A percentile compares a stretch with the other conserved stretches of the same genome.
These are phyloP conservation scores for Microcos paniculata DNA, from an alignment of 345 rosid genomes.

Conservation along the genomic window DNA sequence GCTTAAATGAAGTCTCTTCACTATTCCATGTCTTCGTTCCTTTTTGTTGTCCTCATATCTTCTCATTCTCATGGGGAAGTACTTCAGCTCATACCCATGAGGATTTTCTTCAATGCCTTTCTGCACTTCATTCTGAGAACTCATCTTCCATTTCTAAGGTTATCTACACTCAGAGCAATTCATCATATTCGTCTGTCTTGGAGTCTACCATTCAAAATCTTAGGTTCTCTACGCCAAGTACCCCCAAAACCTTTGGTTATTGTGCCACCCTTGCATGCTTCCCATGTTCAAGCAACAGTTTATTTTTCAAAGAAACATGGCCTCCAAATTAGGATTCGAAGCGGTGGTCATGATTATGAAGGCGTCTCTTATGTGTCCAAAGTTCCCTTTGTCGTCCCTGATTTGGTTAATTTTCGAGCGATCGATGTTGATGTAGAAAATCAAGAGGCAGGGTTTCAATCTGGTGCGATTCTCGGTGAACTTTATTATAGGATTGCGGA, in stretches of 20 bases:
- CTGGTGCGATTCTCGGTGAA: neutral
- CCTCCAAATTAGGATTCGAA: neutral
- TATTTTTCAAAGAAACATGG: neutral
- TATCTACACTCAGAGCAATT: neutral
- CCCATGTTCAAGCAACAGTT: neutral
- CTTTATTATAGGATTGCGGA: neutral
- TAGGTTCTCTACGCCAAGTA: neutral
- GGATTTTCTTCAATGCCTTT: slow-evolving; percentile 1
- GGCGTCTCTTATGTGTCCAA: neutral
- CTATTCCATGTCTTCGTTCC: neutral
- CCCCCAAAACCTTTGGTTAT: neutral
- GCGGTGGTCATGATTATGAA: neutral
- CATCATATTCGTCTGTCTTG: slow-evolving; percentile 1
- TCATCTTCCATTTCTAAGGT: slow-evolving; percentile 3
- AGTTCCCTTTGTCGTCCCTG: neutral
- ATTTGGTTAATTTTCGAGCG: neutral
- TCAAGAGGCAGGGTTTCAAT: neutral
- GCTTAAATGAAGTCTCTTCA: neutral
- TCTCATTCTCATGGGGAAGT: neutral
- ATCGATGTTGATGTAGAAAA: neutral
- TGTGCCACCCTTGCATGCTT: neutral
- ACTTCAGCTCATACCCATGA: neutral
- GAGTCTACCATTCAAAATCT: neutral
- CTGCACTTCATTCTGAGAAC: neutral
- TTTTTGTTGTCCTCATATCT: neutral